Base-by-base conservation (phyloP, 1,139 yeast species). In the Ashbya aceris region DNA sequence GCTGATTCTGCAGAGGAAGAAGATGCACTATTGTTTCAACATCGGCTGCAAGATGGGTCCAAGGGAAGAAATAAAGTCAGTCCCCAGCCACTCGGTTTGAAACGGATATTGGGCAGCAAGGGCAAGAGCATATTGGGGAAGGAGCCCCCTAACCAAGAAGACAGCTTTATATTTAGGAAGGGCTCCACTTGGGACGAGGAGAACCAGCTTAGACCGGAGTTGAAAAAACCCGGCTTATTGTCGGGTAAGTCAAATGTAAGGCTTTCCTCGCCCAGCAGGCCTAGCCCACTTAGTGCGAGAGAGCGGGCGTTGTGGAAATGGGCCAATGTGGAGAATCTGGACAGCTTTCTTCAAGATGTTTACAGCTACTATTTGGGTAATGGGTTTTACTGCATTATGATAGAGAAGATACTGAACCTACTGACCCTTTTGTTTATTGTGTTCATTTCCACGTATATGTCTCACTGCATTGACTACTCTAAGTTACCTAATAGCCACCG, bases 251-350 rank as follows among this genome's bases (percentile, higher is more conserved):
- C 57, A 40, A 47, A 56, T 38, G 41, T 54, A 45, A 49, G 56
- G 50, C 52, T 55, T 46, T 45, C 61, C 41, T 53, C 57, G 41
- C 34, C 58, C 51, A 41, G 58, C 53, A 36, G 58, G 36, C 41
- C 56, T 6, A 48, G 49, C 32, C 49, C 58, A 1, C 56, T 66
- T 49, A 73, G 70, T 46, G 77, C 95, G 1, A 76, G 73, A 50
- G 96, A 89, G 58, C 66, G 89, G 40, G 96, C 97, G 0, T 68
- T 84, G 34, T 91, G 96, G 83, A 73, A 85, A 45, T 93, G 98
- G 97, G 95, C 97, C 1, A 91, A 91, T 54, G 86, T 91, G 29
- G 85, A 85, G 50, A 89, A 91, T 59, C 72, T 91, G 62, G 98
- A 91, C 62, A 75, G 78, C 40, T 91, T 91, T 53, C 67, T 91